Evolutionary conservation across 2,329 filamentous ascomycete genomes (phyloP).

Genomic region (Diaporthe destruens): DNA sequence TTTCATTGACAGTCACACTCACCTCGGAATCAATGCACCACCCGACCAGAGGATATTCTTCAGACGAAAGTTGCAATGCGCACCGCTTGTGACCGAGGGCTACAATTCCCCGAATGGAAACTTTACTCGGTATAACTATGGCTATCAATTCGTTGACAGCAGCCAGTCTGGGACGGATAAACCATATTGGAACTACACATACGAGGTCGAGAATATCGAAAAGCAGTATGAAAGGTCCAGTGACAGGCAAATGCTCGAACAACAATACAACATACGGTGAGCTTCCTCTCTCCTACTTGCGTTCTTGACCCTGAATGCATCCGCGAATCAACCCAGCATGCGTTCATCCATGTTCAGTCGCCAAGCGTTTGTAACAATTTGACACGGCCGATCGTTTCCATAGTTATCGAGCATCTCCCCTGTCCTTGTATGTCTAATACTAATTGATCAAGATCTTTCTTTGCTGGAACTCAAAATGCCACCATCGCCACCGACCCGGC

Average conservation of each 20-base stretch:
- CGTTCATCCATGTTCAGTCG: neutral
- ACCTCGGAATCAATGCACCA: conserved; percentile 45
- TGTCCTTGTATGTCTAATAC: neutral
- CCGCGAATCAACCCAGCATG: neutral
- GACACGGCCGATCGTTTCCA: neutral
- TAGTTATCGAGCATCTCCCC: neutral
- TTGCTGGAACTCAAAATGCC: neutral
- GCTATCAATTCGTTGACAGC: neutral
- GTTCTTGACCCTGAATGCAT: neutral
- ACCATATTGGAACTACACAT: conserved; percentile 23
- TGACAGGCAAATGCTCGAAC: neutral
- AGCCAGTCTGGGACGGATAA: neutral
- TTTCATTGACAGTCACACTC: conserved; percentile 41
- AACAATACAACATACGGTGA: neutral
- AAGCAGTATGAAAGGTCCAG: conserved; percentile 8
- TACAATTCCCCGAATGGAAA: conserved; percentile 2
- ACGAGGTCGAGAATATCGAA: conserved; percentile 16
- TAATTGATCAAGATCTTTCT: neutral
- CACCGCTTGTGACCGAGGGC: conserved; percentile 33
- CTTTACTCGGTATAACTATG: conserved; percentile 38
- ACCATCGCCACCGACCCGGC: neutral
- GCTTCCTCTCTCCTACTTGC: neutral
- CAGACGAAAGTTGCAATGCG: conserved; percentile 27
- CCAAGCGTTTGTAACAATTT: neutral
- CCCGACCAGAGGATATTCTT: conserved; percentile 40